These are phyloP conservation scores for Fusarium devonianum DNA, from an alignment of 2,329 filamentous ascomycete genomes.

Conservation along the genomic window DNA sequence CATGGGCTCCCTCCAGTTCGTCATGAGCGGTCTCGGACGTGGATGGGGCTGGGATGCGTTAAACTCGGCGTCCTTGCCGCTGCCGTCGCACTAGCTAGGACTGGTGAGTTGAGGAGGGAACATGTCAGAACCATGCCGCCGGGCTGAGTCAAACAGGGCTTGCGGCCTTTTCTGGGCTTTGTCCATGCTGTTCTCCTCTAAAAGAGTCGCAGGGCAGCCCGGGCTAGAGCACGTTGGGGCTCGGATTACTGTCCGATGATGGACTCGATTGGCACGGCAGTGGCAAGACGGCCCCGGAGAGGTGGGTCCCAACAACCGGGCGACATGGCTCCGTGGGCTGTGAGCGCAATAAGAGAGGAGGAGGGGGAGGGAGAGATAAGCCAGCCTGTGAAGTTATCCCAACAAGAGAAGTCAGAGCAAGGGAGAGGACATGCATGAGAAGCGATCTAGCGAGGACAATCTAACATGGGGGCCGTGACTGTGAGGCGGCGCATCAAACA, in stretches of 20 bases:
- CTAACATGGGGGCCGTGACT: constrained; percentile 6
- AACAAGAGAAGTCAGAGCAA: constrained; percentile 19
- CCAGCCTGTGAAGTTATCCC: constrained; percentile 23
- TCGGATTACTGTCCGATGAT: constrained; percentile 42
- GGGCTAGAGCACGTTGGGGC: constrained; percentile 37
- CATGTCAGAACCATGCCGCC: constrained; percentile 14
- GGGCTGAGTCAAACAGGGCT: constrained; percentile 18
- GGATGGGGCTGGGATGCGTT: constrained; percentile 31
- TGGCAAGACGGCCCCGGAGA: constrained; percentile 35
- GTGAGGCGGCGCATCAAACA: constrained; percentile 2
- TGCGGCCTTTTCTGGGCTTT: constrained; percentile 40
- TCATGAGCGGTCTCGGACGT: constrained; percentile 40
- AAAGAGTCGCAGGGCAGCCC: constrained; percentile 16
- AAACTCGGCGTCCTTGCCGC: constrained; percentile 37
- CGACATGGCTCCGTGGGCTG: constrained; percentile 19
- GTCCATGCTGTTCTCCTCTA: constrained; percentile 27
- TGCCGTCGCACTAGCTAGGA: constrained; percentile 23
- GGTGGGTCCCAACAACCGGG: constrained; percentile 35
- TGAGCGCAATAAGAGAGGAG: constrained; percentile 6
- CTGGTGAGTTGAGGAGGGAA: neutral
- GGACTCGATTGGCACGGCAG: constrained; percentile 42
- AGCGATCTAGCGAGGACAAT: neutral
- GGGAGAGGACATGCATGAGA: constrained; percentile 12
- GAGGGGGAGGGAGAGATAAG: constrained; percentile 1
- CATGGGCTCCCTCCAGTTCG: constrained; percentile 19